These are phyloP conservation scores for Pachysandra terminalis DNA, from an alignment of 164 flowering plant species.

Conservation along the genomic window DNA sequence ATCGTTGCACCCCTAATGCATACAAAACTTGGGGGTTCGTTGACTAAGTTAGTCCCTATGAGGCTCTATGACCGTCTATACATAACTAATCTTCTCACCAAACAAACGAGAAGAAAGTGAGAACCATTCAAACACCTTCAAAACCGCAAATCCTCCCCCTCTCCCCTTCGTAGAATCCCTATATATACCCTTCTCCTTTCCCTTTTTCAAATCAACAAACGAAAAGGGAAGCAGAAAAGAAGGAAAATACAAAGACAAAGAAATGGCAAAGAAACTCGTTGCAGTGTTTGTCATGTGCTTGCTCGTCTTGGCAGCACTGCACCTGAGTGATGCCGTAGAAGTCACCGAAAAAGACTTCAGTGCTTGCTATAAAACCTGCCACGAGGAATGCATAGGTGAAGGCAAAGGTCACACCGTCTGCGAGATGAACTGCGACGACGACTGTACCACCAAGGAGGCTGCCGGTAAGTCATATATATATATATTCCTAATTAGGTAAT, in stretches of 20 bases:
- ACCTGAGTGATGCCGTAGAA: neutral
- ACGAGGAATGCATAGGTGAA: neutral
- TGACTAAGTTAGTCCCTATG: no score
- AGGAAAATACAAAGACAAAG: neutral
- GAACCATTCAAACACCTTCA: no score
- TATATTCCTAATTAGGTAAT: neutral
- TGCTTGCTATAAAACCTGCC: slow-evolving; percentile 8
- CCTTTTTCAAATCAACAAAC: no score
- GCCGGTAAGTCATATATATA: neutral
- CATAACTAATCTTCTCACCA: no score
- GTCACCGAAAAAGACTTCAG: neutral
- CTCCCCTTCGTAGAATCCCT: no score
- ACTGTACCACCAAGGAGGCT: slow-evolving; percentile 2
- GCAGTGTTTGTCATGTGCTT: slow-evolving; percentile 23
- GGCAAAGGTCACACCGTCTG: neutral
- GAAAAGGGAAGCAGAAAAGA: neutral
- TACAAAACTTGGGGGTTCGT: no score
- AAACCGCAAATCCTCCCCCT: no score
- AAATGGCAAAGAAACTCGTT: slow-evolving; percentile 22
- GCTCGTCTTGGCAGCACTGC: slow-evolving; percentile 15
- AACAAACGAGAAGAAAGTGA: no score
- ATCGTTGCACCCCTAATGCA: no score
- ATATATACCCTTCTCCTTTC: no score
- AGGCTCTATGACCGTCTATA: no score
- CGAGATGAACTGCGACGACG: slow-evolving; percentile 8